Percentiles rank a stretch among this genome's conserved stretches.
These are phyloP conservation scores for Buddleja alternifolia DNA, from an alignment of 257 asterid species.

Conservation along the genomic window DNA sequence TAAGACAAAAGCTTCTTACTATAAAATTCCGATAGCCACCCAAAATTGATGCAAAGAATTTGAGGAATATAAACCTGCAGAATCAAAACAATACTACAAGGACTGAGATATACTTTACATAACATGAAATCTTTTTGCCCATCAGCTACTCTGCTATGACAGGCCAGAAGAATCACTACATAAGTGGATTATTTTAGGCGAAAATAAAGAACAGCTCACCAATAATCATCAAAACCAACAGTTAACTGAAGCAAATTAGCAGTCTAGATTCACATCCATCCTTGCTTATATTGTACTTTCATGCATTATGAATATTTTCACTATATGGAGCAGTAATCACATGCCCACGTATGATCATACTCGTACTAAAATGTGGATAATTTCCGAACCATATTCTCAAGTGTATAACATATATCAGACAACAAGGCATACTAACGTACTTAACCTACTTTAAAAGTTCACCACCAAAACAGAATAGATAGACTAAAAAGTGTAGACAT, in stretches of 20 bases:
- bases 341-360: background rate
- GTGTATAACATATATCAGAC: background rate
- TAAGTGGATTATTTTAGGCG: background rate
- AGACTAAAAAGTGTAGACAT: background rate
- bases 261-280: conserved; percentile 5
- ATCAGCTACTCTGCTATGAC: conserved; percentile 22
- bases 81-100: conserved; percentile 32
- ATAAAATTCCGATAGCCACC: conserved; percentile 98
- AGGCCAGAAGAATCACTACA: conserved; percentile 12
- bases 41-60: conserved; percentile 87
- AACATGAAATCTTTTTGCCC: conserved; percentile 25
- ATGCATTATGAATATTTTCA: background rate
- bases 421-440: conserved; percentile 18
- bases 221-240: conserved; percentile 14
- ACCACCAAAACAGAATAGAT: conserved; percentile 11
- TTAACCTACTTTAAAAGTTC: conserved; percentile 2
- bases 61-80: conserved; percentile 85
- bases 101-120: conserved; percentile 19
- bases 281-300: background rate
- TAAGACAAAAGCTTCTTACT: conserved; percentile 59
- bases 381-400: background rate
- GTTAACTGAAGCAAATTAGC: background rate
- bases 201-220: background rate
- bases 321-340: background rate
- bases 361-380: conserved; percentile 3